Base-by-base conservation (phyloP, 179 eudicot genomes). In the Heliamphora pulchella region DNA sequence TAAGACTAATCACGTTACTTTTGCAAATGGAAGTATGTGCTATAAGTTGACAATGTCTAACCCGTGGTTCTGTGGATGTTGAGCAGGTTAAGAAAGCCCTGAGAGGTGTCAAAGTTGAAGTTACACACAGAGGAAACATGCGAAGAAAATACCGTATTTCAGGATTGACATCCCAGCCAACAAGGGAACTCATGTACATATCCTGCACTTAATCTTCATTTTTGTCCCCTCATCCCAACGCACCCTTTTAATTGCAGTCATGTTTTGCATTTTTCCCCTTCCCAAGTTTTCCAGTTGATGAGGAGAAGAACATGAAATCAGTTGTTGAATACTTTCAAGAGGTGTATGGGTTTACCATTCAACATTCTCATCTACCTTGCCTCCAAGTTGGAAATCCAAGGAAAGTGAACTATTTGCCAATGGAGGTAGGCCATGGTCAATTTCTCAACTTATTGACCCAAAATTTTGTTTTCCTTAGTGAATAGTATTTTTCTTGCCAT, bases 321-420 rank as follows among this genome's bases (percentile, higher is more conserved):
- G 97, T 93, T 77, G 85, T 90, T 50, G 97, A 93, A 51, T 93
- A 93, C 80, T 93, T 93, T 76, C 91, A 87, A 80, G 96, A 93
- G 85, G 87, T 90, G 79, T 93, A 93, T 82, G 97, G 94, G 50
- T 93, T 86, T 83, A 87, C 94, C 75, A 90, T 93, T 66, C 94
- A 81, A 79, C 84, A 93, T 84, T 65, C 93, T 17, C 96, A 90
- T 57, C 87, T 91, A 39, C 97, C 96, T 83, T 93, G 97, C 80
- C 97, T 93, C 80, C 96, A 87, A 90, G 96, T 90, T 5, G 97
- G 96, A 75, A 93, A 89, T 82, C 92, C 89, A 63, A 89, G 86
- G 88, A 93, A 92, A 82, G 91, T 90, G 68, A 93, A 93, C 75
- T 93, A 92, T 88, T 86, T 93, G 87, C 97, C 97, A 4, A 93